These are phyloP conservation scores for Auricularia sp. DNA, from an alignment of 768 basidiomycete genomes.

Conservation along the genomic window DNA sequence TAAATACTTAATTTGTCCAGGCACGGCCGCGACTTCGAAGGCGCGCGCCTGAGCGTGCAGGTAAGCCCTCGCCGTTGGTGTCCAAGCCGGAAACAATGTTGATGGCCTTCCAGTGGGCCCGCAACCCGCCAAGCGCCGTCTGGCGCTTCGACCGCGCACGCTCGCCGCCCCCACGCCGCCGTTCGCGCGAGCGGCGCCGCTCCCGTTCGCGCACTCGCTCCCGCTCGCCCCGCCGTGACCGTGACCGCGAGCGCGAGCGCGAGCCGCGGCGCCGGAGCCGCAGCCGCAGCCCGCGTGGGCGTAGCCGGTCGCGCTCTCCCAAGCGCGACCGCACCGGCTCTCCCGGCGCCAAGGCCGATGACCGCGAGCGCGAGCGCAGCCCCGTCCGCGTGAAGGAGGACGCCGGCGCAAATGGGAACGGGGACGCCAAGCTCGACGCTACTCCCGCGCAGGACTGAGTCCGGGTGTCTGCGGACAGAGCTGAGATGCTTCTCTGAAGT, in stretches of 20 bases:
- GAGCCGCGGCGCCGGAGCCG: slow-evolving; percentile 1
- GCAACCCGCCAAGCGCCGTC: slow-evolving; percentile 71
- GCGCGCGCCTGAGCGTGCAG: slow-evolving; percentile 65
- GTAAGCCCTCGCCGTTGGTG: slow-evolving; percentile 23
- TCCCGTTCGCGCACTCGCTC: slow-evolving; percentile 13
- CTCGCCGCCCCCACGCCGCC: slow-evolving; percentile 26
- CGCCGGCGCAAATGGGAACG: not conserved
- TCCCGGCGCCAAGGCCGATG: not conserved
- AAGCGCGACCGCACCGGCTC: not conserved
- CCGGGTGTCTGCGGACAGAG: no score
- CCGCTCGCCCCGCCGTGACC: slow-evolving; percentile 3
- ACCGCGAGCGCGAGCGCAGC: not conserved
- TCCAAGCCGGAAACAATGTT: no score
- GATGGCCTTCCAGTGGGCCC: slow-evolving; percentile 49
- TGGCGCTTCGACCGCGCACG: slow-evolving; percentile 60
- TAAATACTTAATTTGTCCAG: slow-evolving; percentile 24
- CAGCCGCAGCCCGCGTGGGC: slow-evolving; percentile 8
- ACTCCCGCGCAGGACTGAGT: no score
- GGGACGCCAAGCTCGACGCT: not conserved
- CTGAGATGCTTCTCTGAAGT: no score
- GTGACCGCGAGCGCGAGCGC: slow-evolving; percentile 4
- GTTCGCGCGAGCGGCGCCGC: slow-evolving; percentile 3
- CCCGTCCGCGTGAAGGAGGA: not conserved
- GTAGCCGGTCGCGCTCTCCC: slow-evolving; percentile 1
- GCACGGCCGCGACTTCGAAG: slow-evolving; percentile 71